Evolutionary conservation across 2,329 filamentous ascomycete species (phyloP).

Genomic region (Penicillium sp.): DNA sequence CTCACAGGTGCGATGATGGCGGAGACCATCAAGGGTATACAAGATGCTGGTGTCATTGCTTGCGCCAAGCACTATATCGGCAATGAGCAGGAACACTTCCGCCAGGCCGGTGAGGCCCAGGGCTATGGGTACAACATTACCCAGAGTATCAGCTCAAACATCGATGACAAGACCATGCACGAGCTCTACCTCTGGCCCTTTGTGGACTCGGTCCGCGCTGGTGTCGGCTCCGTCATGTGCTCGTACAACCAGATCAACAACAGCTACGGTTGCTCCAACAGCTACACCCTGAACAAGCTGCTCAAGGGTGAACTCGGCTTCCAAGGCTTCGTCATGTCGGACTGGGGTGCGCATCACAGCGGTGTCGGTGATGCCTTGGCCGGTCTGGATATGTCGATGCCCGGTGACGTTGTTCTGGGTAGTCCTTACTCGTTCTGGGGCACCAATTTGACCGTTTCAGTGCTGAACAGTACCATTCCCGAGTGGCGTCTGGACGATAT

Average conservation of each 20-base stretch:
- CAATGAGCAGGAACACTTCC: slow-evolving; percentile 75
- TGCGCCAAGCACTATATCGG: slow-evolving; percentile 76
- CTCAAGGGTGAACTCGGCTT: slow-evolving; percentile 76
- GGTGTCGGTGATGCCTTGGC: slow-evolving; percentile 66
- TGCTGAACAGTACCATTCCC: slow-evolving; percentile 86
- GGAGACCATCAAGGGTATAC: slow-evolving; percentile 76
- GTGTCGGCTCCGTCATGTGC: slow-evolving; percentile 70
- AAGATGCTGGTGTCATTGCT: slow-evolving; percentile 78
- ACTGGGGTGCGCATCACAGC: slow-evolving; percentile 77
- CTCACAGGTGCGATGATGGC: slow-evolving; percentile 72
- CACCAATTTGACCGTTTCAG: slow-evolving; percentile 79
- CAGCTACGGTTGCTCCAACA: slow-evolving; percentile 68
- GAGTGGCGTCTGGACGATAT: slow-evolving; percentile 90
- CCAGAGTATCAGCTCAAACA: slow-evolving; percentile 61
- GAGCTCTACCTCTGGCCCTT: slow-evolving; percentile 69
- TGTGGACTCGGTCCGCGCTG: slow-evolving; percentile 66
- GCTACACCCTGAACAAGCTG: slow-evolving; percentile 60
- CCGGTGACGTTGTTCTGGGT: slow-evolving; percentile 77
- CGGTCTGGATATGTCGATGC: slow-evolving; percentile 82
- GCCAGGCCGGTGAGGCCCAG: slow-evolving; percentile 60
- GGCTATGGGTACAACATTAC: slow-evolving; percentile 64
- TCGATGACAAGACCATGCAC: slow-evolving; percentile 65
- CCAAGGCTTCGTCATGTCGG: slow-evolving; percentile 67
- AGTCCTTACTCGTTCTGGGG: slow-evolving; percentile 77
- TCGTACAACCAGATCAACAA: slow-evolving; percentile 72